Conservation (phyloP, 1,284 basidiomycete genomes). For the Schizophyllum amplum region DNA sequence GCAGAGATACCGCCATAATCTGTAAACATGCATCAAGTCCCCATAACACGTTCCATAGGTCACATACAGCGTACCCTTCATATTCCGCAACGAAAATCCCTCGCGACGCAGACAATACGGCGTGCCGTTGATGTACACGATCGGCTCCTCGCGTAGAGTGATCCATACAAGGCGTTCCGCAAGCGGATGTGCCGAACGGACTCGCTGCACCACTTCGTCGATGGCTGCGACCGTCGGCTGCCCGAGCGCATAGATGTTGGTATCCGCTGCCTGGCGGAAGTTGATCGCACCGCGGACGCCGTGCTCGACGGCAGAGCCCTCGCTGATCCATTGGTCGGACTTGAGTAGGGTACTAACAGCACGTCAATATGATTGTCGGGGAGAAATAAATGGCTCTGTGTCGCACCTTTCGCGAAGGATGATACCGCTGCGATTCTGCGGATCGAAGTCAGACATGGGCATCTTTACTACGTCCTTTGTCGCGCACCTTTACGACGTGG, state of each 20-base stretch:
- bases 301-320: slow-evolving; percentile 55
- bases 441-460: slow-evolving; percentile 4
- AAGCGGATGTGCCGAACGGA: slow-evolving; percentile 55
- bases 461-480: too few relatives aligned
- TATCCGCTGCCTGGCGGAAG: slow-evolving; percentile 80
- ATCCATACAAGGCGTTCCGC: slow-evolving; percentile 80
- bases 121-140: slow-evolving; percentile 89
- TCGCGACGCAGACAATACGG: slow-evolving; percentile 77
- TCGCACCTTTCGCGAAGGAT: slow-evolving; percentile 80
- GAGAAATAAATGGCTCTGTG: neutral
- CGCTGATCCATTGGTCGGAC: slow-evolving; percentile 83
- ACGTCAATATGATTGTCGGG: slow-evolving; percentile 3
- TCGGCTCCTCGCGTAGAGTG: slow-evolving; percentile 88
- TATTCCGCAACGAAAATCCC: slow-evolving; percentile 75
- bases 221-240: slow-evolving; percentile 93
- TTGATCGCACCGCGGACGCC: slow-evolving; percentile 90
- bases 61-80: slow-evolving; percentile 59
- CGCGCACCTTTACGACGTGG: slow-evolving; percentile 78
- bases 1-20: slow-evolving; percentile 92
- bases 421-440: slow-evolving; percentile 83
- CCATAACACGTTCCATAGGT: neutral
- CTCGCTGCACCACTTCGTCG: slow-evolving; percentile 69
- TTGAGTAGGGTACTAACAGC: slow-evolving; percentile 71
- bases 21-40: slow-evolving; percentile 19
- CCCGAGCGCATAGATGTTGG: slow-evolving; percentile 86